Evolutionary conservation across 805 yeast species (phyloP).

Genomic region (Danielia oregonensis): DNA sequence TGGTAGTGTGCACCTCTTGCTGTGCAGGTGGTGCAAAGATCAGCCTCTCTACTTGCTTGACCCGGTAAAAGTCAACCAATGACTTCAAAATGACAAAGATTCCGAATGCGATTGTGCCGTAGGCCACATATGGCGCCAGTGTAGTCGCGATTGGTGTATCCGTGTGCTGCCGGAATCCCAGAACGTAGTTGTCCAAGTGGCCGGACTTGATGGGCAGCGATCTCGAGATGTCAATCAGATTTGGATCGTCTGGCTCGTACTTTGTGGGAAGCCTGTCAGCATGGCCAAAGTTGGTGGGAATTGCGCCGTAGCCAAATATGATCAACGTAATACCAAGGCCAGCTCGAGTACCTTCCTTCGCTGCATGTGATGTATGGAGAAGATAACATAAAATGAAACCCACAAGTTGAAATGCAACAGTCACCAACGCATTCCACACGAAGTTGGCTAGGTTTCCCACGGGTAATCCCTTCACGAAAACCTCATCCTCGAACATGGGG

Average conservation of each 20-base stretch:
- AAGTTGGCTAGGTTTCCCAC: conserved; percentile 90
- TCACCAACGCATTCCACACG: conserved; percentile 84
- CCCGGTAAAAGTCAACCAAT: conserved; percentile 65
- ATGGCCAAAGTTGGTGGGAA: conserved; percentile 39
- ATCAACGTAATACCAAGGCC: conserved; percentile 86
- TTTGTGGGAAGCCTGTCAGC: conserved; percentile 31
- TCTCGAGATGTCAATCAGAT: conserved; percentile 28
- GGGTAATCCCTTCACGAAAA: conserved; percentile 91
- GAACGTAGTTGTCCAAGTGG: conserved; percentile 26
- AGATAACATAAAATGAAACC: conserved; percentile 90
- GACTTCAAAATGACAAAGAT: conserved; percentile 61
- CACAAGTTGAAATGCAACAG: conserved; percentile 88
- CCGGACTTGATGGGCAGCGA: conserved; percentile 24
- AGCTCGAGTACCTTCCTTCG: conserved; percentile 89
- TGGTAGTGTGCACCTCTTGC: conserved; percentile 11
- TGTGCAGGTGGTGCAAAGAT: conserved; percentile 45
- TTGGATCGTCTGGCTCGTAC: conserved; percentile 33
- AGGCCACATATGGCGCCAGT: conserved; percentile 53
- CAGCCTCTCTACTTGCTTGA: conserved; percentile 69
- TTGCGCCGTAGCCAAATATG: conserved; percentile 49
- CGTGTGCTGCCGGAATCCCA: conserved; percentile 32
- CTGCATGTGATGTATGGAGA: conserved; percentile 94
- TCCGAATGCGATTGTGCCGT: conserved; percentile 66
- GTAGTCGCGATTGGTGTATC: conserved; percentile 5
- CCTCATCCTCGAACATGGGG: conserved; percentile 80